phyloP scores from a whole-genome alignment of 805 yeast genomes.

The Kluyveromyces siamensis region DNA sequence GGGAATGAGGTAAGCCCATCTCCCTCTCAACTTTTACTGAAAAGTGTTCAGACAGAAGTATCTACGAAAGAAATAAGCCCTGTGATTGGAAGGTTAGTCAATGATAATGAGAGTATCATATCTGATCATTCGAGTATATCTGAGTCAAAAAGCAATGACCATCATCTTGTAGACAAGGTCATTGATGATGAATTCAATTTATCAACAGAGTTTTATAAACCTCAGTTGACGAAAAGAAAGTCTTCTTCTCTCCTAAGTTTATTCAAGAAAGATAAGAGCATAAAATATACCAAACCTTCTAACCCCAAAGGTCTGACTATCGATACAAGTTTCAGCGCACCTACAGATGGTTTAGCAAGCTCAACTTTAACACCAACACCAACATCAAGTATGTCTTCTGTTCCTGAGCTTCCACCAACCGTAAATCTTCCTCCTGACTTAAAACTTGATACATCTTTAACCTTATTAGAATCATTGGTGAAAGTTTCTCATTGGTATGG shows the following conservation, averaged over 20 bases:
- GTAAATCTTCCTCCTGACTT: constrained; percentile 8
- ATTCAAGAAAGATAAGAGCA: constrained; percentile 12
- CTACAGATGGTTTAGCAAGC: background rate
- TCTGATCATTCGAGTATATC: constrained; percentile 7
- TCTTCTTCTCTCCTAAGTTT: constrained; percentile 23
- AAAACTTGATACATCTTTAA: constrained; percentile 4
- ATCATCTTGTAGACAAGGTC: background rate
- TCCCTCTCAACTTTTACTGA: constrained; percentile 6
- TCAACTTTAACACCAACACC: background rate
- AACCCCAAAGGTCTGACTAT: background rate
- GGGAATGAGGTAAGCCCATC: background rate
- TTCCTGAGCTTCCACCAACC: background rate
- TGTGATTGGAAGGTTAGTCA: constrained; percentile 2
- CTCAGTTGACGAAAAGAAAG: constrained; percentile 9
- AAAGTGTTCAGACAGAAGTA: constrained; percentile 7
- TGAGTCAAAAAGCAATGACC: background rate
- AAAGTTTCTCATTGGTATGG: constrained; percentile 20
- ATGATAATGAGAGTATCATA: constrained; percentile 13
- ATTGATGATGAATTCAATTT: constrained; percentile 2
- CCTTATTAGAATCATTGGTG: constrained; percentile 11
- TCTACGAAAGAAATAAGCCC: constrained; percentile 8
- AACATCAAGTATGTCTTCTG: background rate
- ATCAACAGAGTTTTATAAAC: constrained; percentile 6
- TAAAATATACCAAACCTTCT: background rate
- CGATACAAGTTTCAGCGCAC: background rate